phyloP scores from a whole-genome alignment of 768 basidiomycete species.

The Tubosaeta brunneosetosa region DNA sequence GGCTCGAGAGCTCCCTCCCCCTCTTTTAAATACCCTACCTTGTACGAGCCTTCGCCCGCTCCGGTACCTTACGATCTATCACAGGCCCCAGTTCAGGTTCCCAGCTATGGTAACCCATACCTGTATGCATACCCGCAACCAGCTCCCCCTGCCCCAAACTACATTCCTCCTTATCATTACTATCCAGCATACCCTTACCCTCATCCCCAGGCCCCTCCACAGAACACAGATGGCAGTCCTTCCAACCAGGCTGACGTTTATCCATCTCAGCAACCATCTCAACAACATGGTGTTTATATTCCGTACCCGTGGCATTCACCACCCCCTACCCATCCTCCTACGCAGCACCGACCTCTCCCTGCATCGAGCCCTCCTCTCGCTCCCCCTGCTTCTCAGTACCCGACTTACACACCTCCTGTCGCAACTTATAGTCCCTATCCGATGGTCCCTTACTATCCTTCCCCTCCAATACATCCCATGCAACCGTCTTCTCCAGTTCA shows the following conservation, averaged over 20 bases:
- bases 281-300: constrained; percentile 29
- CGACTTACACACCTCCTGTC: constrained; percentile 29
- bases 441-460: constrained; percentile 27
- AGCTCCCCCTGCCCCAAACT: constrained; percentile 33
- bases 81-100: constrained; percentile 27
- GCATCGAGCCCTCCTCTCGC: constrained; percentile 28
- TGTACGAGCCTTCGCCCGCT: constrained; percentile 57
- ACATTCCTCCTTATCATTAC: constrained; percentile 38
- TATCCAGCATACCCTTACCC: constrained; percentile 50
- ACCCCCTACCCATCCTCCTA: constrained; percentile 36
- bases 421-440: constrained; percentile 35
- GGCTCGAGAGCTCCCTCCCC: constrained; percentile 74
- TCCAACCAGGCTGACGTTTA: constrained; percentile 31
- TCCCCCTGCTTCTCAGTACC: constrained; percentile 30
- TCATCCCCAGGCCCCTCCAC: constrained; percentile 40
- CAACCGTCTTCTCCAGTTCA: constrained; percentile 23
- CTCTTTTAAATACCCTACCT: constrained; percentile 64
- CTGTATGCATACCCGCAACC: constrained; percentile 41
- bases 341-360: constrained; percentile 36
- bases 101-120: constrained; percentile 32
- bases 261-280: constrained; percentile 28
- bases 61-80: constrained; percentile 29
- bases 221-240: constrained; percentile 34
- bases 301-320: constrained; percentile 34
- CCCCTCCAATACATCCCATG: constrained; percentile 26